These are phyloP conservation scores for Melocanna baccifera DNA, from an alignment of 176 grass and related monocot species.

Conservation along the genomic window DNA sequence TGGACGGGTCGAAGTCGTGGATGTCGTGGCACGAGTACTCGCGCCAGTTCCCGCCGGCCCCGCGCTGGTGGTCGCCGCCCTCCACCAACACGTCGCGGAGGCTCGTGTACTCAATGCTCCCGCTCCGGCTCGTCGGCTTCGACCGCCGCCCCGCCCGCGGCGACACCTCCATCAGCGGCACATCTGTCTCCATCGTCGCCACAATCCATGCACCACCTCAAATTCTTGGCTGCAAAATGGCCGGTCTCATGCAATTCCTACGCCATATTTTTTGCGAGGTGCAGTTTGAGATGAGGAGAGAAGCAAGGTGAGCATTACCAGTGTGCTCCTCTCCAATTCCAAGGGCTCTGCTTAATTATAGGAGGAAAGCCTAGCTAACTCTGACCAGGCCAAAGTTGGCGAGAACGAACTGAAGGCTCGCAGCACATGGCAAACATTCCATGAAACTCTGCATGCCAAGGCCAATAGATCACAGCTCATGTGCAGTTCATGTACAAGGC, in stretches of 20 bases:
- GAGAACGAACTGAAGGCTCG: neutral
- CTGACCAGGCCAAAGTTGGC: slow-evolving; percentile 11
- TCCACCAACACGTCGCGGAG: slow-evolving; percentile 69
- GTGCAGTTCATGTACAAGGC: neutral
- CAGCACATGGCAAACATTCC: neutral
- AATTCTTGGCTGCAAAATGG: neutral
- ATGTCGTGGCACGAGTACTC: slow-evolving; percentile 27
- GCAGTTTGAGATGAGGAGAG: slow-evolving; percentile 22
- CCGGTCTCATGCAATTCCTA: neutral
- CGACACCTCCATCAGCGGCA: slow-evolving; percentile 22
- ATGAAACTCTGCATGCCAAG: slow-evolving; percentile 2
- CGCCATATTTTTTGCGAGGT: neutral
- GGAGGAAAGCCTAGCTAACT: slow-evolving; percentile 21
- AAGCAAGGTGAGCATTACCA: neutral
- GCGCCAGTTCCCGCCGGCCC: neutral
- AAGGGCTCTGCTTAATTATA: slow-evolving; percentile 21
- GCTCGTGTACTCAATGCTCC: slow-evolving; percentile 63
- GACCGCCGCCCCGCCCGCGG: slow-evolving; percentile 6
- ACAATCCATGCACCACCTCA: neutral
- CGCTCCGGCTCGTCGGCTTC: slow-evolving; percentile 17
- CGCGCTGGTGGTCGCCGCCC: neutral
- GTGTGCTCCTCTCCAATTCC: neutral
- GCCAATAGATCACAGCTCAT: neutral
- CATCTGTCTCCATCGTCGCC: slow-evolving; percentile 39
- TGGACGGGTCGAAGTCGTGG: slow-evolving; percentile 50